Evolutionary conservation across 441 rosid species (phyloP), one percentile per base, ranked within the genome.

Genomic region (Daphne laureola): DNA sequence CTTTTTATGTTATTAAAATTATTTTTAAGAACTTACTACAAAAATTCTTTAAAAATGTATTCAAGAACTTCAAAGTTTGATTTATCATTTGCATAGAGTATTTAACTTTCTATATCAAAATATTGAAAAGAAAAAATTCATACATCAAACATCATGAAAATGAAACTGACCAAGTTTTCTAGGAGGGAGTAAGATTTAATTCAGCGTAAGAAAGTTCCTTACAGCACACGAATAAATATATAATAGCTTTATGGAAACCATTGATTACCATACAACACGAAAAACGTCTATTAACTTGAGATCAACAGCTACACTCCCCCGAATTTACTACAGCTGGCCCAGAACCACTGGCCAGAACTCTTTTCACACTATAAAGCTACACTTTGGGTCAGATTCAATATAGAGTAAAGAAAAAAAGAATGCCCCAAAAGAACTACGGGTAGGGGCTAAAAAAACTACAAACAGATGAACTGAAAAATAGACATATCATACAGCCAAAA

Each of bases 331-430:
- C 65, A 49, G 17, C 55, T 60, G 52, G 56, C 58, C 51, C 59
- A 54, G 57, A 63, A 50, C 67, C 55, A 48, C 51, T 53, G 41
- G 41, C 65, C 68, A 66, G 70, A 62, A 51, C 74, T 54, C 68
- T 57, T 70, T 73, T 62, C 62, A 67, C 68, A 66, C 80, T 68
- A 60, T 25, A 43, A 53, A 57, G 56, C 73, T 78, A 73, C 14
- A 52, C n/a, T 36, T 35, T 51, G 17, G 14, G 12, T 35, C 15
- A 52, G 31, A 51, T 21, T 53, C 52, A 42, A 23, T 49, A 49
- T 59, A 17, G 43, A 38, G 50, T 51, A 43, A 45, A 44, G 16
- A 23, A 21, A 12, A 43, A n/a, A 45, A 51, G 17, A 31, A 9
- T 1, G 38, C 38, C 38, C 38, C 11, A 31, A 5, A 31, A 31